Evolutionary conservation across 2,329 filamentous ascomycete species (phyloP).

Genomic region (Scytalidium sp.): DNA sequence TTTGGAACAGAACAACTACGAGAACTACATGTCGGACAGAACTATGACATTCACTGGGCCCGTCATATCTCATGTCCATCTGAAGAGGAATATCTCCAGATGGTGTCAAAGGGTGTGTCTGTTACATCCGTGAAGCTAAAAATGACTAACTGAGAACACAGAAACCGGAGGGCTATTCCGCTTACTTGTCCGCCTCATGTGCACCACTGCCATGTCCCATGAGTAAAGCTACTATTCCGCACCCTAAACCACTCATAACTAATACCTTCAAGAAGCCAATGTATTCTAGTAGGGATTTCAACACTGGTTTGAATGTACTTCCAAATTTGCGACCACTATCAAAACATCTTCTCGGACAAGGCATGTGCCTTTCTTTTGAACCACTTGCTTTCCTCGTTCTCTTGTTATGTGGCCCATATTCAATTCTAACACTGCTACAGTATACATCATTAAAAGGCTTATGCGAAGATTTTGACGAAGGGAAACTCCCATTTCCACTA

Average conservation of each 20-base stretch:
- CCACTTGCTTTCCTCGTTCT: no score
- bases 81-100: constrained; percentile 23
- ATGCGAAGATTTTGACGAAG: constrained; percentile 39
- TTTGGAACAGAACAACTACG: constrained; percentile 9
- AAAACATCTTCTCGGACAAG: constrained; percentile 24
- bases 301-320: constrained; percentile 26
- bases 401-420: no score
- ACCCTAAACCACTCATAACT: no score
- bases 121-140: no score
- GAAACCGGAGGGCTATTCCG: constrained; percentile 22
- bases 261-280: no score
- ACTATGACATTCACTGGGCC: constrained; percentile 26
- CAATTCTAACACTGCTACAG: no score
- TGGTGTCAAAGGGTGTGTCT: no score
- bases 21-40: constrained; percentile 24
- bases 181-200: constrained; percentile 16
- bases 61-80: constrained; percentile 15
- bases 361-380: no score
- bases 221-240: constrained; percentile 28
- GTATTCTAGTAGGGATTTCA: constrained; percentile 13
- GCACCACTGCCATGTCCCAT: constrained; percentile 29
- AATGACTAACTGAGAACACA: no score
- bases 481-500: constrained; percentile 36
- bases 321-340: constrained; percentile 32
- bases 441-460: constrained; percentile 37